phyloP scores from a whole-genome alignment of 805 yeast genomes.

The Sporopachydermia lactativora region DNA sequence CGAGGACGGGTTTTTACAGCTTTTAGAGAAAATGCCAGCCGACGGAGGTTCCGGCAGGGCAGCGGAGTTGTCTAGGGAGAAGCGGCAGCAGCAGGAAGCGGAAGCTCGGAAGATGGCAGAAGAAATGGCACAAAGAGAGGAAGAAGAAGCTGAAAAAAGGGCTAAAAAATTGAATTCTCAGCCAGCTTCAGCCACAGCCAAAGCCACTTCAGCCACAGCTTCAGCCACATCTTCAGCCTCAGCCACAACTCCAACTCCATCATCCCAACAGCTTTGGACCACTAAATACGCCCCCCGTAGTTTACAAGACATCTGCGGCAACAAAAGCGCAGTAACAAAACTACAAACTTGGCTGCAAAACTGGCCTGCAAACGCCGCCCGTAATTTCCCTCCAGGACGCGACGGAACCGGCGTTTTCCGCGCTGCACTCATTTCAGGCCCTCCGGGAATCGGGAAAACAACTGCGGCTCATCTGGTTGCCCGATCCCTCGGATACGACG shows the following conservation, averaged over 20 bases:
- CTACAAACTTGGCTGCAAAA: conserved; percentile 59
- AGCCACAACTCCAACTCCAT: conserved; percentile 15
- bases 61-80: conserved; percentile 60
- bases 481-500: conserved; percentile 63
- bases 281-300: conserved; percentile 79
- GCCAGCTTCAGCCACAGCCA: conserved; percentile 11
- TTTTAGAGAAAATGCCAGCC: conserved; percentile 70
- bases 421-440: conserved; percentile 82
- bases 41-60: conserved; percentile 81
- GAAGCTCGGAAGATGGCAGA: conserved; percentile 38
- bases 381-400: conserved; percentile 40
- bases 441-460: conserved; percentile 91
- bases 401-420: conserved; percentile 61
- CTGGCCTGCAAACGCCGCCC: conserved; percentile 52
- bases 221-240: neutral
- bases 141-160: conserved; percentile 20
- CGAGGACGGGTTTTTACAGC: conserved; percentile 72
- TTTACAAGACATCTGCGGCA: conserved; percentile 77
- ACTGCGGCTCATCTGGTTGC: conserved; percentile 79
- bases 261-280: conserved; percentile 76
- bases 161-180: conserved; percentile 15
- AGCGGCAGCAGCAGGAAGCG: conserved; percentile 54
- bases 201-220: neutral
- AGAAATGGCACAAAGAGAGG: conserved; percentile 31
- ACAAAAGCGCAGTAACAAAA: conserved; percentile 57